phyloP scores from a whole-genome alignment of 768 basidiomycete species.

The Mycena kentingensis region DNA sequence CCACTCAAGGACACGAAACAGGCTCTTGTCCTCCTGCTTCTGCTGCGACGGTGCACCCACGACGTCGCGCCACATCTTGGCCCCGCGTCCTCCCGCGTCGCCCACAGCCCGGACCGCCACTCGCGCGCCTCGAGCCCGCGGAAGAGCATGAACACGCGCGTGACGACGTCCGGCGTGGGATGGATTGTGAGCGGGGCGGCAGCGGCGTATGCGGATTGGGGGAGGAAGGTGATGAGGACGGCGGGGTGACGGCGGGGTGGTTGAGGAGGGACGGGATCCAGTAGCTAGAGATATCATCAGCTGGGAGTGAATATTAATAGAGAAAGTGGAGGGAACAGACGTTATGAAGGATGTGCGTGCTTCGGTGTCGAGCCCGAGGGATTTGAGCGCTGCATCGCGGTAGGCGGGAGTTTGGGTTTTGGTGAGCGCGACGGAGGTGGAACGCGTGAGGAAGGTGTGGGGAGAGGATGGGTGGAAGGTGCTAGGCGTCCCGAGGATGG shows the following conservation, averaged over 20 bases:
- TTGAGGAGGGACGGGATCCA: conserved; percentile 47
- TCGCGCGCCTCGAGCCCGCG: conserved; percentile 33
- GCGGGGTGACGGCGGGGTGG: too few species aligned
- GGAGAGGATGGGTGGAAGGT: conserved; percentile 7
- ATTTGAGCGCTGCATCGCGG: conserved; percentile 34
- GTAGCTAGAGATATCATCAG: conserved; percentile 30
- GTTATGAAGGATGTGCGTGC: conserved; percentile 51
- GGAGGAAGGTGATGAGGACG: conserved; percentile 47
- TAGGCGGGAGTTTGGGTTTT: conserved; percentile 34
- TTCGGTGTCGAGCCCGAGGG: conserved; percentile 42
- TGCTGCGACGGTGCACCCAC: conserved; percentile 37
- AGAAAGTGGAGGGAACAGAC: conserved; percentile 23
- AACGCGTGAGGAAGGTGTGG: conserved; percentile 21
- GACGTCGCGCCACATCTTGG: conserved; percentile 32
- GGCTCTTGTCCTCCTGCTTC: conserved; percentile 26
- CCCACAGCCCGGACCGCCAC: conserved; percentile 29
- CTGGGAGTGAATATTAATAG: neutral
- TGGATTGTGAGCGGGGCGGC: conserved; percentile 40
- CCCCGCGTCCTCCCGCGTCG: conserved; percentile 26
- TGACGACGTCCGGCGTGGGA: conserved; percentile 46
- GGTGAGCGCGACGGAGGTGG: conserved; percentile 34
- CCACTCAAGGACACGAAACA: conserved; percentile 49
- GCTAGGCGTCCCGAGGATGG: neutral
- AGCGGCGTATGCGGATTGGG: conserved; percentile 43
- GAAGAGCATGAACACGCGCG: conserved; percentile 52